phyloP scores from a whole-genome alignment of 129 eudicot genomes.

The Artemisia annua region DNA sequence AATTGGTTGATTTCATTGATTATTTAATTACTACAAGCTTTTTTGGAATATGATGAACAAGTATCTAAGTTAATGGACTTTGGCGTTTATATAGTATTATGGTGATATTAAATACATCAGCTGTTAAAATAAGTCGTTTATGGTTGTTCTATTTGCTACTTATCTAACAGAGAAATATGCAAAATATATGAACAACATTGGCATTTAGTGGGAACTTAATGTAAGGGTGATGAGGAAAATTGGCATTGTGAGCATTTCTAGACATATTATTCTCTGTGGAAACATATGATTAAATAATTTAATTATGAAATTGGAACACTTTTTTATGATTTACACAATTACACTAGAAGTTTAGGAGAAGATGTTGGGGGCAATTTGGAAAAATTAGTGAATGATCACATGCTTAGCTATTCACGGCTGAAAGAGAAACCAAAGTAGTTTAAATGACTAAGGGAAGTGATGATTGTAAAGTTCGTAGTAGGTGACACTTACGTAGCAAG shows the following conservation, averaged over 20 bases:
- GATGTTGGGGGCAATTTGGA: background rate
- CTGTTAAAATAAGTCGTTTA: too few relatives aligned
- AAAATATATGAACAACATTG: background rate
- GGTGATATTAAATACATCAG: background rate
- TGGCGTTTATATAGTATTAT: background rate
- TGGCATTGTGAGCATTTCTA: conserved; percentile 15
- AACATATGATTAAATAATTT: conserved; percentile 6
- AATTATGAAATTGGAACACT: background rate
- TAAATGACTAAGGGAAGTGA: conserved; percentile 5
- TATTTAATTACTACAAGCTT: too few relatives aligned
- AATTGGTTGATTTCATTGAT: background rate
- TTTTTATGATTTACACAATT: background rate
- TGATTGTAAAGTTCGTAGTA: background rate
- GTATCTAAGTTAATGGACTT: conserved; percentile 1
- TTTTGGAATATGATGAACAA: background rate
- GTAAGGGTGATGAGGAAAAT: background rate
- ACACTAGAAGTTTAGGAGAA: background rate
- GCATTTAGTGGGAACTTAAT: conserved; percentile 5
- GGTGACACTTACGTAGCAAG: background rate
- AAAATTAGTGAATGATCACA: background rate
- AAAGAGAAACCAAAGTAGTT: conserved; percentile 1
- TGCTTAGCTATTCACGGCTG: conserved; percentile 4
- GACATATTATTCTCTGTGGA: conserved; percentile 14
- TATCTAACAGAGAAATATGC: background rate
- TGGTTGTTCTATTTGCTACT: background rate